phyloP scores from a whole-genome alignment of 345 rosid genomes.

The Salix udensis region DNA sequence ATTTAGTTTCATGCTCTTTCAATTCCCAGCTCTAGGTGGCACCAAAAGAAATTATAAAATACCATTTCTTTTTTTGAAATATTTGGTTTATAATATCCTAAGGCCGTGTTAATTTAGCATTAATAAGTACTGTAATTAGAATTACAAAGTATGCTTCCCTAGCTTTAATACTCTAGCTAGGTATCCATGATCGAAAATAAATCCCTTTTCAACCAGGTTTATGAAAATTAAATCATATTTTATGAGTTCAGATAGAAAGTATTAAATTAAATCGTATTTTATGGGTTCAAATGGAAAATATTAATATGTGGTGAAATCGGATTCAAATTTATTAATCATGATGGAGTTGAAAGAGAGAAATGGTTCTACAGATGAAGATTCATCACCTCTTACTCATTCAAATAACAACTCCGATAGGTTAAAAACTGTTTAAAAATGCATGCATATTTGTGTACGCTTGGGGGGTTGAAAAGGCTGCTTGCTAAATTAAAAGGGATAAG shows the following conservation, averaged over 20 bases:
- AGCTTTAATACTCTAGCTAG: not conserved
- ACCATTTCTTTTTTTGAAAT: too few species aligned
- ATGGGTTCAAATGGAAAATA: not conserved
- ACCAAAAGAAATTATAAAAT: not conserved
- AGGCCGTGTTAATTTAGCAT: not conserved
- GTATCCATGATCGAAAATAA: too few species aligned
- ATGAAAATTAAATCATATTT: too few species aligned
- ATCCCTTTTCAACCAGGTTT: too few species aligned
- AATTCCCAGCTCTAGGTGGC: not conserved
- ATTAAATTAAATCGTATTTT: too few species aligned
- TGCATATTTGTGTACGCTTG: not conserved
- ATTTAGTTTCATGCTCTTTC: not conserved
- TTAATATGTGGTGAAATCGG: not conserved
- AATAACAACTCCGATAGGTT: not conserved
- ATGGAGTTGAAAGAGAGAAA: not conserved
- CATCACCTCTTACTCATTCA: not conserved
- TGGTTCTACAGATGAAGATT: too few species aligned
- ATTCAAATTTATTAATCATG: not conserved
- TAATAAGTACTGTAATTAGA: not conserved
- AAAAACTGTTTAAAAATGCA: not conserved
- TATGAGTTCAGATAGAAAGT: too few species aligned
- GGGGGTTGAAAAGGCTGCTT: not conserved
- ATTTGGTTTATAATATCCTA: not conserved
- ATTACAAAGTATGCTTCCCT: too few species aligned
- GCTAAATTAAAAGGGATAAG: not conserved